Conservation (phyloP, 1,284 basidiomycete species). For the Irpex rosettiformis region DNA sequence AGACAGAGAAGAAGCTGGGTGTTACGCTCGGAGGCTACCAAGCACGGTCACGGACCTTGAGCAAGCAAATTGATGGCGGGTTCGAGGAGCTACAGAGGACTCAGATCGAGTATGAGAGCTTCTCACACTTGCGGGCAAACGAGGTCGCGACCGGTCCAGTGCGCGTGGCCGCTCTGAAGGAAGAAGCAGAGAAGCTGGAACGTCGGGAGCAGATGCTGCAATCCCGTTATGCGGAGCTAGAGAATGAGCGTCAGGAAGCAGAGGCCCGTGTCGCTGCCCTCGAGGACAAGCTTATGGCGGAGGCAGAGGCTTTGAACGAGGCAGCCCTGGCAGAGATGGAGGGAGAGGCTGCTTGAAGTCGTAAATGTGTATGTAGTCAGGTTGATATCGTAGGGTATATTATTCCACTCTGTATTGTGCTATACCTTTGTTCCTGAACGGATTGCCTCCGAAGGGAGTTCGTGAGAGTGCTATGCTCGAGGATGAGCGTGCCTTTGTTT, state of each 20-base stretch:
- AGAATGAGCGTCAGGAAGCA: conserved; percentile 65
- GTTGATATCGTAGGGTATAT: conserved; percentile 8
- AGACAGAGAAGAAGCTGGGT: conserved; percentile 89
- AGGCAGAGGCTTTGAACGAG: conserved; percentile 82
- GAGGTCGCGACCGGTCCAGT: conserved; percentile 76
- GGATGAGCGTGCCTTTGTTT: neutral
- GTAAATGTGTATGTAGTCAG: conserved; percentile 5
- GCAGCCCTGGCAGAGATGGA: conserved; percentile 65
- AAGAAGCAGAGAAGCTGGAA: conserved; percentile 82
- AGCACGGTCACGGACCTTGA: conserved; percentile 68
- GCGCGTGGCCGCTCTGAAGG: conserved; percentile 70
- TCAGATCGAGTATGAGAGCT: conserved; percentile 75
- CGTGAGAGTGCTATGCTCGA: neutral
- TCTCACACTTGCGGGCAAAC: conserved; percentile 64
- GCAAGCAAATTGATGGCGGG: conserved; percentile 61
- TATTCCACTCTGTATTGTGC: conserved; percentile 3
- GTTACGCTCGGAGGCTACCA: conserved; percentile 92
- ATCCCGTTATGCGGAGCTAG: conserved; percentile 79
- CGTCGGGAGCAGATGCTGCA: conserved; percentile 76
- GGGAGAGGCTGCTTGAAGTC: neutral
- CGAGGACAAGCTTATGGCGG: conserved; percentile 76
- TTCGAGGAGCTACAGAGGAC: conserved; percentile 69
- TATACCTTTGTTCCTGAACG: neutral
- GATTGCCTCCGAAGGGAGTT: neutral
- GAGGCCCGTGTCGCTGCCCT: conserved; percentile 56